Conservation (phyloP, 179 eudicot genomes). For the Nepenthes alata region DNA sequence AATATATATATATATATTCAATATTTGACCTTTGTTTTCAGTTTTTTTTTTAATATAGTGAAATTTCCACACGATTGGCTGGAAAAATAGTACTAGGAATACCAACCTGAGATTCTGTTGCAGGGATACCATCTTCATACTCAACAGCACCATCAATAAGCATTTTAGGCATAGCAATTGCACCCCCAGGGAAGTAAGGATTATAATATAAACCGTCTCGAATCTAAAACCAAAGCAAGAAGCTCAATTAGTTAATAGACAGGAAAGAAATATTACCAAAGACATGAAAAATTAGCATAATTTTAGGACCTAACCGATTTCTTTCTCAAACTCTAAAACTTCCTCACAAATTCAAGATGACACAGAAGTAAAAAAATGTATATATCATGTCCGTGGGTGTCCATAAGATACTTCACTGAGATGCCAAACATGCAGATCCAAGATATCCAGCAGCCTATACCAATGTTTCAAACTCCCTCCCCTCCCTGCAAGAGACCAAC, state of each 20-base stretch:
- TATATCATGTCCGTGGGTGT: too few species aligned
- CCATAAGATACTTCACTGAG: too few species aligned
- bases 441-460: too few species aligned
- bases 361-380: too few species aligned
- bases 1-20: too few species aligned
- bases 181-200: constrained; percentile 97
- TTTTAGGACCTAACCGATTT: too few species aligned
- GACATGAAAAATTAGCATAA: not conserved
- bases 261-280: not conserved
- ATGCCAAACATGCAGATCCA: too few species aligned
- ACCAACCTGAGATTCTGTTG: constrained; percentile 90
- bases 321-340: too few species aligned
- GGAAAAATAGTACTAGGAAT: not conserved
- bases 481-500: too few species aligned
- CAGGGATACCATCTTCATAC: constrained; percentile 91
- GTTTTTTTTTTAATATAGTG: not conserved
- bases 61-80: not conserved
- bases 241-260: too few species aligned
- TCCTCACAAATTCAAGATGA: too few species aligned
- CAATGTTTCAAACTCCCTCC: too few species aligned
- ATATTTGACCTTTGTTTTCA: not conserved
- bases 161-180: constrained; percentile 98
- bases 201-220: constrained; percentile 90
- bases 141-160: constrained; percentile 91
- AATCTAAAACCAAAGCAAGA: constrained; percentile 24